Evolutionary conservation across 192 early-diverging fungal genomes (phyloP).

Genomic region (Glomus cerebriforme): DNA sequence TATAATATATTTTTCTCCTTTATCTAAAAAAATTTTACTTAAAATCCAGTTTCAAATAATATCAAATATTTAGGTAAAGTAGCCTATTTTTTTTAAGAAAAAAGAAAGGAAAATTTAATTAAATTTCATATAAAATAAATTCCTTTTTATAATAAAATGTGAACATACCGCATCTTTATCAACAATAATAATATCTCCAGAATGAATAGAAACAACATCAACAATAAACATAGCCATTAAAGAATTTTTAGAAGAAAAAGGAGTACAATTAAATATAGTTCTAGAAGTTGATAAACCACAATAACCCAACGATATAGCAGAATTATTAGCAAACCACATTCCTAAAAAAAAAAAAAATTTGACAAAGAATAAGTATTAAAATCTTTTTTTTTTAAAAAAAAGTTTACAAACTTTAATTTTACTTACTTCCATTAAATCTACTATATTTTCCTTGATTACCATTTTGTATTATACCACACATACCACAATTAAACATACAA

Average conservation of each 20-base stretch:
- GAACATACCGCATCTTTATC: neutral
- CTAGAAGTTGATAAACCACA: neutral
- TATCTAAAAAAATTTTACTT: neutral
- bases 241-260: neutral
- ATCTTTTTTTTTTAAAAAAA: too few species aligned
- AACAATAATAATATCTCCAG: neutral
- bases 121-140: neutral
- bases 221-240: neutral
- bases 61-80: neutral
- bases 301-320: neutral
- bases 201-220: neutral
- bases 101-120: neutral
- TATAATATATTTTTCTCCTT: too few species aligned
- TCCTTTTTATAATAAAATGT: too few species aligned
- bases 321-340: conserved; percentile 10
- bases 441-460: conserved; percentile 4
- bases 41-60: neutral
- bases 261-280: neutral
- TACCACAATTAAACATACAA: neutral
- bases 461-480: conserved; percentile 3
- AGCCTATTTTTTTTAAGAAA: neutral
- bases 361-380: neutral
- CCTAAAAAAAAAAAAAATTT: neutral
- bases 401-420: too few species aligned
- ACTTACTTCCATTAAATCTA: conserved; percentile 13